Evolutionary conservation across 176 grass and related monocot genomes (phyloP).

Genomic region (Hordeum vulgare): DNA sequence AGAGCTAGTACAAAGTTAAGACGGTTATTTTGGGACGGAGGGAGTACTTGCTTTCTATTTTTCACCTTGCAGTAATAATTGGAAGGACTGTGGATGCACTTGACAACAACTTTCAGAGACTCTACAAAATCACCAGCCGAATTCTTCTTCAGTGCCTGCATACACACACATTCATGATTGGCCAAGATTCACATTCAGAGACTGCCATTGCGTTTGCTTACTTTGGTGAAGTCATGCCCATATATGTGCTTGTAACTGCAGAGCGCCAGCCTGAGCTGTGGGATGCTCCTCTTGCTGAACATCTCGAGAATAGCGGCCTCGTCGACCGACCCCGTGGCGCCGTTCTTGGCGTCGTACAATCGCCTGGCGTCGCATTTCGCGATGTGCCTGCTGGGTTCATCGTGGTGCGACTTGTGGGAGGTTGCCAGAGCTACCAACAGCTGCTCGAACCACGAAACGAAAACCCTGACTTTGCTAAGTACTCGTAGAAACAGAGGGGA

Average conservation of each 20-base stretch:
- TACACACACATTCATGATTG: neutral
- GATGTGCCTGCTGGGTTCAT: conserved; percentile 70
- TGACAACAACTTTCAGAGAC: conserved; percentile 59
- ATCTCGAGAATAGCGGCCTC: conserved; percentile 78
- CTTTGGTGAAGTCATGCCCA: conserved; percentile 83
- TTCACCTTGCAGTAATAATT: conserved; percentile 90
- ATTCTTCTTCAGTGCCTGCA: conserved; percentile 63
- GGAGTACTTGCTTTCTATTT: neutral
- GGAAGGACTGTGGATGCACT: conserved; percentile 73
- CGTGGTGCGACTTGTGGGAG: conserved; percentile 71
- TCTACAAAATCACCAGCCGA: conserved; percentile 57
- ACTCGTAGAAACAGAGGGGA: too few species aligned
- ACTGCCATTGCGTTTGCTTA: neutral
- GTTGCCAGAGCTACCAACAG: conserved; percentile 72
- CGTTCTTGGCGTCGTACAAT: conserved; percentile 53
- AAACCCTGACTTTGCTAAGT: too few species aligned
- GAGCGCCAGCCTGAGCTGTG: conserved; percentile 79
- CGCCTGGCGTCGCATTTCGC: conserved; percentile 91
- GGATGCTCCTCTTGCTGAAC: conserved; percentile 97
- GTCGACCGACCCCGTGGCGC: conserved; percentile 38
- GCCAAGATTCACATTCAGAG: neutral
- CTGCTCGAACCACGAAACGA: conserved; percentile 27
- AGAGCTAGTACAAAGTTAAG: too few species aligned
- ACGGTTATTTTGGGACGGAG: too few species aligned
- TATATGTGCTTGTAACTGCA: conserved; percentile 93